Evolutionary conservation across 345 rosid species (phyloP).

Genomic region (Chamaenerion angustifolium): DNA sequence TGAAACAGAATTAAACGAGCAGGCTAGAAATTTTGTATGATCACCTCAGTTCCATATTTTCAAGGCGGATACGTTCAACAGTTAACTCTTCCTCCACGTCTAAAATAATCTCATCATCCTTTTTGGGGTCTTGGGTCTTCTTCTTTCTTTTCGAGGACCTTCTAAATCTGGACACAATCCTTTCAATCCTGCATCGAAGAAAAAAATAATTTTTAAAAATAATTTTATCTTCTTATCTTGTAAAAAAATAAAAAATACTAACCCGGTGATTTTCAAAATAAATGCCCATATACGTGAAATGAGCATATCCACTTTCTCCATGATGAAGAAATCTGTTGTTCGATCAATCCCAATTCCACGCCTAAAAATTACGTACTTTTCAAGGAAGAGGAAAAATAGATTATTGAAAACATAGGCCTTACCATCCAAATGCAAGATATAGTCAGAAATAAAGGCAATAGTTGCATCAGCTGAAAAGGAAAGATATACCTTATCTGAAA

Average conservation of each 20-base stretch:
- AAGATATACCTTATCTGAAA: constrained; percentile 61
- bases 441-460: too few species aligned
- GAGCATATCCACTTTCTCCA: constrained; percentile 40
- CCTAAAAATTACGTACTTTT: constrained; percentile 51
- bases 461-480: constrained; percentile 3
- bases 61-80: constrained; percentile 79
- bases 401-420: not conserved
- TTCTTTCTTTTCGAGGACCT: constrained; percentile 24
- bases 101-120: constrained; percentile 43
- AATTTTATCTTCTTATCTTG: too few species aligned
- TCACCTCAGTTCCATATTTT: constrained; percentile 71
- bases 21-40: not conserved
- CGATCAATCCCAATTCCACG: constrained; percentile 74
- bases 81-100: constrained; percentile 37
- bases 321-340: constrained; percentile 36
- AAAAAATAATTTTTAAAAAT: too few species aligned
- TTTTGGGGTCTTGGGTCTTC: constrained; percentile 37
- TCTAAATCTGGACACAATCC: constrained; percentile 23
- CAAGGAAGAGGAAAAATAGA: not conserved
- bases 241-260: constrained; percentile 1
- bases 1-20: constrained; percentile 1
- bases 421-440: too few species aligned
- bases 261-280: constrained; percentile 47
- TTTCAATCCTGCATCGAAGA: constrained; percentile 45
- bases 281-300: constrained; percentile 37